phyloP scores from a whole-genome alignment of 352 stramenopile genomes.

The Ophiocytium majus region DNA sequence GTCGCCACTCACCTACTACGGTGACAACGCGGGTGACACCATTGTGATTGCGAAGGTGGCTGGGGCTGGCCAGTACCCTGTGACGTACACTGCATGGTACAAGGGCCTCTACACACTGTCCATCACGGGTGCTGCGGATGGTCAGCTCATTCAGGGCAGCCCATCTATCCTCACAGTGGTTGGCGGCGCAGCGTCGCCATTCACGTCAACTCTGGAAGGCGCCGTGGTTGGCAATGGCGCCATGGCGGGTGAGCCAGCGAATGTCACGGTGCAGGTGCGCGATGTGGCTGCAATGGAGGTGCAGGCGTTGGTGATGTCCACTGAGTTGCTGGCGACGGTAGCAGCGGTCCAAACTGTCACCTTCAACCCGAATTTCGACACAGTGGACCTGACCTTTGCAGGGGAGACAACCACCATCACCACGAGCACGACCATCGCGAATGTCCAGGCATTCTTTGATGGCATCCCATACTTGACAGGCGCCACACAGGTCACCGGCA shows the following conservation, averaged over 20 bases:
- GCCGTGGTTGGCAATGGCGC: conserved; percentile 56
- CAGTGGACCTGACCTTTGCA: conserved; percentile 67
- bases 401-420: conserved; percentile 61
- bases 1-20: conserved; percentile 57
- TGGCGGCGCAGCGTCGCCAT: conserved; percentile 62
- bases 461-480: conserved; percentile 30
- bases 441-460: conserved; percentile 45
- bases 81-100: conserved; percentile 82
- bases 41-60: conserved; percentile 57
- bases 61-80: conserved; percentile 77
- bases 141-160: conserved; percentile 74
- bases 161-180: conserved; percentile 76
- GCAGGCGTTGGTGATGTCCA: conserved; percentile 62
- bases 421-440: conserved; percentile 61
- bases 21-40: conserved; percentile 47
- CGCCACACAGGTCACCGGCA: conserved; percentile 27
- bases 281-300: conserved; percentile 69
- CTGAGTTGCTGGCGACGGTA: conserved; percentile 37
- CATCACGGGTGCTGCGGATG: conserved; percentile 69
- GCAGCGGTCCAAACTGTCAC: conserved; percentile 75
- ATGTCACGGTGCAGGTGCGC: conserved; percentile 83
- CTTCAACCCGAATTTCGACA: conserved; percentile 56
- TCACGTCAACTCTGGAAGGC: conserved; percentile 8
- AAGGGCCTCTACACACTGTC: conserved; percentile 79
- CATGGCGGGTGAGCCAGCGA: conserved; percentile 62